Evolutionary conservation across 78 protist genomes (phyloP).

Genomic region (Blattamonas nauphoetae): DNA sequence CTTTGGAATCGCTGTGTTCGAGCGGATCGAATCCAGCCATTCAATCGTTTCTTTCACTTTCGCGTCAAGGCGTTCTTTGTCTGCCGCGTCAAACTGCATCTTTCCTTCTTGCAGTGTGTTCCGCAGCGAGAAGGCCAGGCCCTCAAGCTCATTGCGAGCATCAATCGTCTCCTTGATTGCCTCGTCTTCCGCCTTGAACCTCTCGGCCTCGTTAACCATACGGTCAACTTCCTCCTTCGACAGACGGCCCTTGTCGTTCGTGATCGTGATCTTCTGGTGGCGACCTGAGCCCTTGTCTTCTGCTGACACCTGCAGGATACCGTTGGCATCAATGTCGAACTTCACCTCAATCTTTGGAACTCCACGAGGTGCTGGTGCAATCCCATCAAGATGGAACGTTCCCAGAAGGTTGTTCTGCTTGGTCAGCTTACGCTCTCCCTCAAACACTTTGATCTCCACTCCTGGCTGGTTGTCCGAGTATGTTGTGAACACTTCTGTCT

Average conservation of each 20-base stretch:
- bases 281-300: conserved; percentile 57
- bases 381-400: conserved; percentile 51
- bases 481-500: conserved; percentile 87
- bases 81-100: conserved; percentile 18
- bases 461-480: conserved; percentile 65
- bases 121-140: neutral
- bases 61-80: conserved; percentile 21
- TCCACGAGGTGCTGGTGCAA: conserved; percentile 81
- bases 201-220: conserved; percentile 86
- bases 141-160: conserved; percentile 71
- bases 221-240: conserved; percentile 78
- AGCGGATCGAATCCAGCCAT: conserved; percentile 33
- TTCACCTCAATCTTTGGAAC: conserved; percentile 76
- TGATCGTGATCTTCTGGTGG: conserved; percentile 75
- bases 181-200: conserved; percentile 74
- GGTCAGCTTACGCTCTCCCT: conserved; percentile 76
- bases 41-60: conserved; percentile 14
- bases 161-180: conserved; percentile 41
- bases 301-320: conserved; percentile 84
- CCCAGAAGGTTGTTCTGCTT: conserved; percentile 72
- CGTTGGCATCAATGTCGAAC: too few relatives aligned
- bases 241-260: conserved; percentile 88
- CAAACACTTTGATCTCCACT: conserved; percentile 23
- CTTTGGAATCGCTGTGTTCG: conserved; percentile 14
- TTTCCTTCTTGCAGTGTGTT: conserved; percentile 52